A percentile compares a stretch with the other conserved stretches of the same genome.
Conservation (phyloP, 1,284 basidiomycete genomes). For the Ganoderma lingzhi region DNA sequence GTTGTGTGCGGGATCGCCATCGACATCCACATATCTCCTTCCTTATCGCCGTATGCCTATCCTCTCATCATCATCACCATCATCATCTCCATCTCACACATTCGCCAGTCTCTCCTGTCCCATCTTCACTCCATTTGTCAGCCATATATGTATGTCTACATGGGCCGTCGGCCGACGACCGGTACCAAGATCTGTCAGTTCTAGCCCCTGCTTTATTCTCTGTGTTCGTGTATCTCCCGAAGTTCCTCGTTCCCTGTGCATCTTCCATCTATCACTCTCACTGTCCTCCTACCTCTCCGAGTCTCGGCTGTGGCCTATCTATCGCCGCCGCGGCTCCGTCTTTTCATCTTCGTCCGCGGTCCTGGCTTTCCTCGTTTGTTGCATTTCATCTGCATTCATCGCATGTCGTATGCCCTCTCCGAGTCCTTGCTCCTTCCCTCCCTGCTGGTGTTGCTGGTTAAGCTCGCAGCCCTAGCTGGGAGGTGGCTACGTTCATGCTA, state of each 20-base stretch:
- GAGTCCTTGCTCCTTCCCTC: background rate
- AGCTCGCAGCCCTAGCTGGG: background rate
- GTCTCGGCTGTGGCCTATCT: constrained; percentile 23
- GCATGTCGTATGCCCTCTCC: background rate
- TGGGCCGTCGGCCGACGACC: constrained; percentile 25
- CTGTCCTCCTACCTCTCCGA: constrained; percentile 3
- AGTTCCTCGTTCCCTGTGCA: constrained; percentile 18
- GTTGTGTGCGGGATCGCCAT: constrained; percentile 16
- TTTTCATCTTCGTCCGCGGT: constrained; percentile 20
- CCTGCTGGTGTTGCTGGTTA: background rate
- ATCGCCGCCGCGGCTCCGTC: constrained; percentile 16
- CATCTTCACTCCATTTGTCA: constrained; percentile 33
- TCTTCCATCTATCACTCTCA: constrained; percentile 6
- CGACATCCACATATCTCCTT: background rate
- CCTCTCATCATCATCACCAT: constrained; percentile 9
- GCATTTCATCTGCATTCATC: background rate
- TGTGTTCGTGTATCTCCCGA: constrained; percentile 23
- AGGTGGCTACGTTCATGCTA: background rate
- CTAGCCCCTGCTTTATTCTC: constrained; percentile 21
- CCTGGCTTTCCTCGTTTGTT: background rate
- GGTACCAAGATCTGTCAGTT: constrained; percentile 23
- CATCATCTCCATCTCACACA: constrained; percentile 10
- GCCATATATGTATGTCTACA: constrained; percentile 33
- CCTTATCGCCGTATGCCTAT: constrained; percentile 6
- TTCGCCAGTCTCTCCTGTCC: constrained; percentile 3